Percentiles rank a stretch among this genome's conserved stretches.
Conservation (phyloP, 164 flowering plant genomes). For the Santalum album region DNA sequence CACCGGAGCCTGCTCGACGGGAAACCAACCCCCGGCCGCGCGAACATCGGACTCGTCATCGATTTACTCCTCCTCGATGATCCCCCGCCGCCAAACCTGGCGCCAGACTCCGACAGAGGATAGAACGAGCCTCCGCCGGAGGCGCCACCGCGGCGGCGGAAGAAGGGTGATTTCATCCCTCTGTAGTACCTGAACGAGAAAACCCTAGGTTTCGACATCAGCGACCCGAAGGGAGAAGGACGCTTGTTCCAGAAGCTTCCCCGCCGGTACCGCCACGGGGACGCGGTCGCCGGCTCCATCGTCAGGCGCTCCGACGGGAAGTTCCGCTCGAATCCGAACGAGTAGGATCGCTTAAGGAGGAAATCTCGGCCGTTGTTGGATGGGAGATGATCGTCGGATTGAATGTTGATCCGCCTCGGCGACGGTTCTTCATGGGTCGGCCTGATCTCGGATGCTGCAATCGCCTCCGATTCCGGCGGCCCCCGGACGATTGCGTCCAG, state of each 20-base stretch:
- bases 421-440: constrained; percentile 21
- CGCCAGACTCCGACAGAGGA: constrained; percentile 74
- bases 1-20: constrained; percentile 84
- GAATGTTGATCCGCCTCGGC: constrained; percentile 14
- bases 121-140: constrained; percentile 26
- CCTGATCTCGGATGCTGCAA: constrained; percentile 18
- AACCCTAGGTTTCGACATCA: constrained; percentile 45
- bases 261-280: constrained; percentile 72
- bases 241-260: constrained; percentile 62
- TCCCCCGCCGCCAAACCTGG: constrained; percentile 32
- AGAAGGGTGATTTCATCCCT: constrained; percentile 68
- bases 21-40: constrained; percentile 27
- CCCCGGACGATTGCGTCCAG: constrained; percentile 31
- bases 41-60: constrained; percentile 70
- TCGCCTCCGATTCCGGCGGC: constrained; percentile 13
- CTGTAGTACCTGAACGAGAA: constrained; percentile 70
- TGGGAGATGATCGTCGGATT: constrained; percentile 29
- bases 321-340: constrained; percentile 79
- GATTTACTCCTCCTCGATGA: constrained; percentile 72
- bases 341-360: constrained; percentile 76
- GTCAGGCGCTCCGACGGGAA: constrained; percentile 53
- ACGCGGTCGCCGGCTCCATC: constrained; percentile 58
- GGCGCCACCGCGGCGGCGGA: constrained; percentile 33
- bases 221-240: constrained; percentile 63
- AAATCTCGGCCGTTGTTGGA: constrained; percentile 22